Evolutionary conservation across 148 eudicot genomes (phyloP), one percentile per base, ranked within the genome.

Genomic region (Cornus suecica): DNA sequence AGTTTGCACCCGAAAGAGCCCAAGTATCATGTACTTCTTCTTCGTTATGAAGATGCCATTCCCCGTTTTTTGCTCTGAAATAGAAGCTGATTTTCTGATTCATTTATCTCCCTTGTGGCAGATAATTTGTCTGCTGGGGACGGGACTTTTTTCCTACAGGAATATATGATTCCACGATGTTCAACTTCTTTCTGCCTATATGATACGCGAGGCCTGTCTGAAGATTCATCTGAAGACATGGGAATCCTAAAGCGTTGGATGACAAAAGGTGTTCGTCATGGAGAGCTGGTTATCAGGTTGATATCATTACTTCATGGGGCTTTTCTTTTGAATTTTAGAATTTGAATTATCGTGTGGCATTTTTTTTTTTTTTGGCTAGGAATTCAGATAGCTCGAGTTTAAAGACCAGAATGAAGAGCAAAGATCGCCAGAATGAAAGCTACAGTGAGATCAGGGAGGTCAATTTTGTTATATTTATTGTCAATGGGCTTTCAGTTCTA

Each of bases 161-260:
- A 90, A 75, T 90, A 90, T 76, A 85, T 78, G 94, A 84, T 90
- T 42, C 98, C 91, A 20, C 82, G 83, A 88, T 74, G 73, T 45
- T 83, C 89, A 20, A 76, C 79, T 61, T 85, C 92, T 25, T 87
- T 94, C 81, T 92, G 92, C 81, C 73, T 94, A 75, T 90, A 77
- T 80, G 97, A 94, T 78, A 90, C 97, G n/a, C 94, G 97, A 54
- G 80, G 98, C 76, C 81, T 92, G 78, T 90, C 91, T 56, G 77
- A 81, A 68, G 78, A 83, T 74, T 63, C 78, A 69, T 65, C 73
- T 69, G 88, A 87, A 56, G 87, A 94, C 68, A 75, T 81, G 75
- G 77, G 77, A 76, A 81, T 88, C 84, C 76, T 92, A 10, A 76
- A 79, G 76, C 70, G 27, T 42, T 94, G 96, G 96, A 90, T 92